A percentile compares a stretch with the other conserved stretches of the same genome.
Conservation (phyloP, 164 flowering plant genomes). For the Warburgia ugandensis region DNA sequence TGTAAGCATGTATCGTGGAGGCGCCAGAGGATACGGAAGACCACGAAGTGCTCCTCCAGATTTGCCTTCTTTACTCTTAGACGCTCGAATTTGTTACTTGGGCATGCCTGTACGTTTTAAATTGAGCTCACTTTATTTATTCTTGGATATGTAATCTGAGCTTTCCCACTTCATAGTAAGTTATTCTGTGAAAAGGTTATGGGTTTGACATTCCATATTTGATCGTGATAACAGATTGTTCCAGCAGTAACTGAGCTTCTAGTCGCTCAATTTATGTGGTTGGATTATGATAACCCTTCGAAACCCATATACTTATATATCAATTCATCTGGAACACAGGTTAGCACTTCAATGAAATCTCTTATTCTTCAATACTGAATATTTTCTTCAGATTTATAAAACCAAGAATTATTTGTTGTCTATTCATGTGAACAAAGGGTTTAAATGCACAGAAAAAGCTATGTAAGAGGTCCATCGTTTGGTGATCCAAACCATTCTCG, state of each 20-base stretch:
- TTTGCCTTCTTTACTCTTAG: constrained; percentile 83
- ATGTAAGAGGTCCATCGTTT: no score
- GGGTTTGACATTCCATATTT: not conserved
- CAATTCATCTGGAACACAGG: constrained; percentile 93
- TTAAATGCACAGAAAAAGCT: no score
- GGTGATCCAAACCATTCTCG: no score
- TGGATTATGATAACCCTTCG: constrained; percentile 61
- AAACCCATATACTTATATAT: constrained; percentile 88
- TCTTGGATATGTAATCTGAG: not conserved
- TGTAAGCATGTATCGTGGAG: constrained; percentile 66
- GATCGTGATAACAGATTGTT: constrained; percentile 54
- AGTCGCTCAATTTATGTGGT: constrained; percentile 81
- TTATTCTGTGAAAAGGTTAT: not conserved
- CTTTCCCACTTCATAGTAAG: not conserved
- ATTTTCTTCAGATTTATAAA: not conserved
- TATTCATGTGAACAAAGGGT: no score
- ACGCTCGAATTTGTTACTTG: constrained; percentile 70
- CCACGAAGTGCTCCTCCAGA: constrained; percentile 83
- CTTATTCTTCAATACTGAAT: no score
- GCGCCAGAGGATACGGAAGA: constrained; percentile 59
- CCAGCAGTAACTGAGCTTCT: constrained; percentile 89
- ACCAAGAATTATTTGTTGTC: not conserved
- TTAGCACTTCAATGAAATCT: no score
- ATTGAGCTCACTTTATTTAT: not conserved
- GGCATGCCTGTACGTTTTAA: constrained; percentile 83